phyloP scores from a whole-genome alignment of 306 rosid genomes.

The Casuarina glauca region DNA sequence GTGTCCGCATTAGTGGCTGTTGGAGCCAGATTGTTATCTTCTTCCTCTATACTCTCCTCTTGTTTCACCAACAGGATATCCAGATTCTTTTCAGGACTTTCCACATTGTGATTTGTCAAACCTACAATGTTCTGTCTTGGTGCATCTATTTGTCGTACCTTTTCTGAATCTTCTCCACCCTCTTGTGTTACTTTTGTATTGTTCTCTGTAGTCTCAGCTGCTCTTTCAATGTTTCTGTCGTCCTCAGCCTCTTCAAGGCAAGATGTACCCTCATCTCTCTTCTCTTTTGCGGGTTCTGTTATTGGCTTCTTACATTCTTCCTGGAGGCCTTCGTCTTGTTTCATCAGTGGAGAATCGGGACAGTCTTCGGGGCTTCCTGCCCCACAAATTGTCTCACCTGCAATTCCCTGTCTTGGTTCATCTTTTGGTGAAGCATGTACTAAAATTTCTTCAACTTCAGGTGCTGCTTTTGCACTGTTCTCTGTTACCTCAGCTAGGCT shows the following conservation, averaged over 20 bases:
- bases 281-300: not conserved
- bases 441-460: conserved; percentile 18
- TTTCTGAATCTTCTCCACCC: conserved; percentile 18
- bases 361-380: conserved; percentile 8
- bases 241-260: not conserved
- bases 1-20: not conserved
- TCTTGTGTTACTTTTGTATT: conserved; percentile 2
- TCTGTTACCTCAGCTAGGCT: conserved; percentile 12
- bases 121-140: conserved; percentile 23
- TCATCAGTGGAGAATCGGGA: conserved; percentile 10
- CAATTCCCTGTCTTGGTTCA: conserved; percentile 11
- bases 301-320: conserved; percentile 5
- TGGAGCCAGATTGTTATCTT: not conserved
- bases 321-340: conserved; percentile 11
- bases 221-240: not conserved
- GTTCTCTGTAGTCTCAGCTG: conserved; percentile 11
- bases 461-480: not conserved
- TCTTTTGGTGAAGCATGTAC: not conserved
- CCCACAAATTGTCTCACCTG: conserved; percentile 12
- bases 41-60: not conserved
- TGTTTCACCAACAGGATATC: not conserved
- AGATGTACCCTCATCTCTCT: conserved; percentile 7
- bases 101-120: conserved; percentile 12
- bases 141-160: conserved; percentile 11
- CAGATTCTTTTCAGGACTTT: not conserved